Conservation (phyloP, 257 asterid species). For the Solanum chmielewskii region DNA sequence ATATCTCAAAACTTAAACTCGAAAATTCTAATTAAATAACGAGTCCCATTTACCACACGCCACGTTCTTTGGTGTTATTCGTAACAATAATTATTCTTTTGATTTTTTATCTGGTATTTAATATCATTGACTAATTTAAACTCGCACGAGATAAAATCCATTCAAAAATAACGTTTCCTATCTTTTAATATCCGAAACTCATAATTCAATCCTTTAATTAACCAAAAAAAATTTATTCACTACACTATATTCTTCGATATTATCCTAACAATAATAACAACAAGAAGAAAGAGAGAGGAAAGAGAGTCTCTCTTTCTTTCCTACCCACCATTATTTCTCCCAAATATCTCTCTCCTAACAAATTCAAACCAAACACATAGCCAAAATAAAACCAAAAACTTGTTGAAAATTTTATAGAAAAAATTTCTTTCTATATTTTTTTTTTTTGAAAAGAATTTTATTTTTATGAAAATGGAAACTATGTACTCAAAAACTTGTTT, state of each 20-base stretch:
- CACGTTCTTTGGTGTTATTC: not conserved
- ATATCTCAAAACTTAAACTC: not conserved
- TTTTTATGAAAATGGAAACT: conserved; percentile 27
- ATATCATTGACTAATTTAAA: not conserved
- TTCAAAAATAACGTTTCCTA: too few relatives aligned
- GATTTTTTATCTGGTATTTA: not conserved
- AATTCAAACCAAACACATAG: conserved; percentile 1
- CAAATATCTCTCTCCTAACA: not conserved
- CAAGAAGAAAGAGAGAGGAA: not conserved
- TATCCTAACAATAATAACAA: not conserved
- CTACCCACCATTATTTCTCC: not conserved
- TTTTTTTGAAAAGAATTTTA: not conserved
- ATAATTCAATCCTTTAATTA: not conserved
- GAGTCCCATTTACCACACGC: not conserved
- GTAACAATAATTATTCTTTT: not conserved
- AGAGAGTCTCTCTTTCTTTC: not conserved
- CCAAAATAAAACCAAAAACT: not conserved
- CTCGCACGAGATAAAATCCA: not conserved
- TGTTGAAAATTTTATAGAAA: not conserved
- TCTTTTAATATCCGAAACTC: not conserved
- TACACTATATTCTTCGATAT: not conserved
- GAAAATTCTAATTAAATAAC: not conserved
- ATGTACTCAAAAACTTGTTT: conserved; percentile 26
- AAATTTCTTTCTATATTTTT: too few relatives aligned
- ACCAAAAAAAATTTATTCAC: accelerated